phyloP scores from a whole-genome alignment of 441 rosid genomes.

The Pelargonium myrrhifolium region DNA sequence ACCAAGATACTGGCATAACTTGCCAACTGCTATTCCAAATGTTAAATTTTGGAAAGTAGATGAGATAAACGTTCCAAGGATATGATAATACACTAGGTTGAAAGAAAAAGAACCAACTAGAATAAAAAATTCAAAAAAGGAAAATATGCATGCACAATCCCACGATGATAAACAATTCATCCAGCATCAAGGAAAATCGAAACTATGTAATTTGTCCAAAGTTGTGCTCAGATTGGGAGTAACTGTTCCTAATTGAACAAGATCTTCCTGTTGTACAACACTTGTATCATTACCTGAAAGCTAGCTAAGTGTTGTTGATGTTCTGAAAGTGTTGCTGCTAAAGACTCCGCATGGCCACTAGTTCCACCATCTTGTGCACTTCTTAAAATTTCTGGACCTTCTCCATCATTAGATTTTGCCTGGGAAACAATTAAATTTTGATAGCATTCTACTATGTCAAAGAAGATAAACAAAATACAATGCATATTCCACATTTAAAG shows the following conservation, averaged over 20 bases:
- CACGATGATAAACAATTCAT: conserved; percentile 1
- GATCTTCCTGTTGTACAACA: conserved; percentile 3
- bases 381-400: conserved; percentile 91
- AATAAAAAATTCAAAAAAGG: background rate
- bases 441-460: too few relatives aligned
- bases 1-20: conserved; percentile 8
- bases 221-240: conserved; percentile 8
- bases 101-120: conserved; percentile 3
- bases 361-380: conserved; percentile 61
- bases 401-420: conserved; percentile 97
- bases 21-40: background rate
- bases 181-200: conserved; percentile 14
- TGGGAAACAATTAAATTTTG: conserved; percentile 21
- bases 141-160: background rate
- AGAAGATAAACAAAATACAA: too few relatives aligned
- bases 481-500: too few relatives aligned
- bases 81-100: background rate
- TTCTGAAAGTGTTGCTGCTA: conserved; percentile 83
- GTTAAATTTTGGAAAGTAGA: conserved; percentile 7
- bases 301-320: conserved; percentile 98
- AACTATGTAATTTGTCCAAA: background rate
- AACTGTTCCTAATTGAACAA: conserved; percentile 3
- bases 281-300: conserved; percentile 63
- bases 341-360: conserved; percentile 86
- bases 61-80: background rate